phyloP scores from a whole-genome alignment of 2,329 filamentous ascomycete genomes.

The Hyphodiscus sp. region DNA sequence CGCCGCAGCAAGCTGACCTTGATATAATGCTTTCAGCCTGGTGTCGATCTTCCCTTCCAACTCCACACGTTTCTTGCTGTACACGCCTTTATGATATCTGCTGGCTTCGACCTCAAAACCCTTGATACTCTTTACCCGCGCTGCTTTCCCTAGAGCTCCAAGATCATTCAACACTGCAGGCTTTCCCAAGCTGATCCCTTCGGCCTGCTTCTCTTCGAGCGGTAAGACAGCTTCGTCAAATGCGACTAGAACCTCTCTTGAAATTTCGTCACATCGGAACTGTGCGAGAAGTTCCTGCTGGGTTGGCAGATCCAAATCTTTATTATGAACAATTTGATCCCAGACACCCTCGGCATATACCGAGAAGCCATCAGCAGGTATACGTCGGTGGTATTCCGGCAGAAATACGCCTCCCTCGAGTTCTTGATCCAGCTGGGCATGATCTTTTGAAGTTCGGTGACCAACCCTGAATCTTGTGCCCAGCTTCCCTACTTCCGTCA shows the following conservation, averaged over 20 bases:
- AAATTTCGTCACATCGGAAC: constrained; percentile 96
- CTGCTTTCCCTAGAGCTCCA: constrained; percentile 63
- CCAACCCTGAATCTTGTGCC: constrained; percentile 78
- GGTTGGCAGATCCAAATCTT: constrained; percentile 91
- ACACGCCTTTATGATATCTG: constrained; percentile 95
- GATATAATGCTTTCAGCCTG: constrained; percentile 82
- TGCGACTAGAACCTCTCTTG: constrained; percentile 73
- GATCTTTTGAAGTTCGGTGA: constrained; percentile 60
- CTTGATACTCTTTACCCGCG: constrained; percentile 67
- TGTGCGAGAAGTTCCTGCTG: constrained; percentile 96
- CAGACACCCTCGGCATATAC: constrained; percentile 90
- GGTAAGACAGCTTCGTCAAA: constrained; percentile 81
- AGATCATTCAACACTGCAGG: constrained; percentile 67
- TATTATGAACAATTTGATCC: constrained; percentile 99
- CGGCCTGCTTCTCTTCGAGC: constrained; percentile 78
- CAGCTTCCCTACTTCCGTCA: constrained; percentile 70
- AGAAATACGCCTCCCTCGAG: constrained; percentile 77
- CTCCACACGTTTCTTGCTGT: constrained; percentile 76
- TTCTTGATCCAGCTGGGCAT: constrained; percentile 61
- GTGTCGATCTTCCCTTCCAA: constrained; percentile 80
- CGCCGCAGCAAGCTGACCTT: constrained; percentile 78
- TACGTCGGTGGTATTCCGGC: constrained; percentile 89
- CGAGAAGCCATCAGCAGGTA: constrained; percentile 94
- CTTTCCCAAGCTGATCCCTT: constrained; percentile 66
- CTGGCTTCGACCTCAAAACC: constrained; percentile 89